Evolutionary conservation across 1,284 basidiomycete genomes (phyloP), one percentile per base, ranked within the genome.

Genomic region (Cryptococcus sp.): DNA sequence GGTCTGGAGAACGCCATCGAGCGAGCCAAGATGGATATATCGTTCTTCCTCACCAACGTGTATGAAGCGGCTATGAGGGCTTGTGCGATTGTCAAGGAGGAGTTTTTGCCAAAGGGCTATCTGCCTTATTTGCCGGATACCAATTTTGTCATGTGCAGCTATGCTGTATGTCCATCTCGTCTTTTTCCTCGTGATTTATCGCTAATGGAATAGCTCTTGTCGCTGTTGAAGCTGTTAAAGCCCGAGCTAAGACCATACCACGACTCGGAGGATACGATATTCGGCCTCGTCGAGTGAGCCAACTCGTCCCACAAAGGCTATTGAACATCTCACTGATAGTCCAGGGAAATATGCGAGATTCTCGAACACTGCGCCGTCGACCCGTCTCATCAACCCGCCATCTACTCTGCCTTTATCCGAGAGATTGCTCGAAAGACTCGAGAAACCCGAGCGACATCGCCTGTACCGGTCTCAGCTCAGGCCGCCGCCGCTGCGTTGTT

Each of bases 1-100:
- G 92, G 93, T 2, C 78, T 97, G 47, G 92, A 97, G 71, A 88
- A 94, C 63, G 87, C 93, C 3, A 75, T 95, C 47, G 91, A 94
- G 56, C 47, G 69, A n/a, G 59, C 65, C 24, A 69, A 68, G 45
- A 66, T 68, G 63, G 71, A 92, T 63, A 84, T 89, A 42, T 84
- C 84, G 0, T 85, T 91, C 74, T 93, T 93, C 76, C 88, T 92
- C 63, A 80, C 83, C 4, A 82, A 87, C 34, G 87, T 87, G 48
- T 84, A 91, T 68, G 79, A 82, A 10, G 80, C 83, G 18, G 90
- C 90, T 1, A 67, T 63, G 24, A 56, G 59, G 24, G 63, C 66
- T 24, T 65, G 71, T 48, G 60, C 53, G 10, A 62, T 70, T 2
- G 63, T 72, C 49, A 70, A 68, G 51, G 87, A 92, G 55, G 78